Evolutionary conservation across 495 filamentous ascomycete species (phyloP).

Genomic region (Aspergillus homomorphus): DNA sequence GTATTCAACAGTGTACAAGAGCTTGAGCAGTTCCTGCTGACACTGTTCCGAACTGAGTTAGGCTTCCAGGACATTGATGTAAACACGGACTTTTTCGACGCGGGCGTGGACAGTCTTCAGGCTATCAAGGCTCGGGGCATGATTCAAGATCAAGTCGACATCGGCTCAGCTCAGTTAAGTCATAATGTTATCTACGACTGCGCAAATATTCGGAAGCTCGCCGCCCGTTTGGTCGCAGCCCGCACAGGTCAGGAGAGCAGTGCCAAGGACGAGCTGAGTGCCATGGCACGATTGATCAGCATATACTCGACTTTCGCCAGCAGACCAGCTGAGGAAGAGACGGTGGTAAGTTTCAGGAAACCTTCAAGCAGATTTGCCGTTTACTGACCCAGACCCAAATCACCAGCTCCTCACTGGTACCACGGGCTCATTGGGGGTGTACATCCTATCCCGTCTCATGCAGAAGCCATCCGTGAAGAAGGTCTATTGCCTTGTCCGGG

Average conservation of each 20-base stretch:
- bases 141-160: constrained; percentile 36
- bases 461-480: constrained; percentile 28
- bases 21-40: constrained; percentile 26
- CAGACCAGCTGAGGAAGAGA: constrained; percentile 2
- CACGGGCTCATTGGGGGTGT: constrained; percentile 59
- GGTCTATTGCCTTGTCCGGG: constrained; percentile 60
- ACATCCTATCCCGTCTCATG: constrained; percentile 49
- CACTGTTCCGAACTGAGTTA: constrained; percentile 26
- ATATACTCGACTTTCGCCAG: constrained; percentile 31
- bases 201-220: constrained; percentile 35
- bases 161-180: constrained; percentile 33
- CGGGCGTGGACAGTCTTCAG: constrained; percentile 55
- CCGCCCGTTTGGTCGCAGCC: constrained; percentile 25
- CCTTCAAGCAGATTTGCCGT: too few species aligned
- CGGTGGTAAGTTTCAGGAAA: constrained; percentile 12
- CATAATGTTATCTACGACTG: constrained; percentile 47
- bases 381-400: background rate
- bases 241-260: constrained; percentile 22
- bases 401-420: constrained; percentile 55
- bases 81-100: constrained; percentile 47
- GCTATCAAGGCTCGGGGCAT: constrained; percentile 45
- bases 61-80: constrained; percentile 17
- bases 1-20: constrained; percentile 16
- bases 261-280: constrained; percentile 26
- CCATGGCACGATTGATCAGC: constrained; percentile 33